A percentile compares a stretch with the other conserved stretches of the same genome.
These are phyloP conservation scores for Trichophaea hybrida DNA, from an alignment of 2,329 filamentous ascomycete species.

Conservation along the genomic window DNA sequence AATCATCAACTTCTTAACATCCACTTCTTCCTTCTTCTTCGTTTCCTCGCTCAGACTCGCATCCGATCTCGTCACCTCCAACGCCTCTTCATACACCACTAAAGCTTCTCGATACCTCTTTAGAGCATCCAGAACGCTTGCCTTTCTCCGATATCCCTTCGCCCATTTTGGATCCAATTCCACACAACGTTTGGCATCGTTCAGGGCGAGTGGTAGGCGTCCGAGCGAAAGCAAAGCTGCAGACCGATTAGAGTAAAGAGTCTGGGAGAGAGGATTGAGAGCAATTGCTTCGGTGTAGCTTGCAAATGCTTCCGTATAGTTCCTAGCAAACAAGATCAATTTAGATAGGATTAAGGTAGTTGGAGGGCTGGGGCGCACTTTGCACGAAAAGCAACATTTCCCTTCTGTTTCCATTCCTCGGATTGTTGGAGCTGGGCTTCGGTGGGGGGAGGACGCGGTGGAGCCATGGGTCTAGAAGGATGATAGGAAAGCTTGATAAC, in stretches of 20 bases:
- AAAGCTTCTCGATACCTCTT: slow-evolving; percentile 22
- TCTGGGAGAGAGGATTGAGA: slow-evolving; percentile 20
- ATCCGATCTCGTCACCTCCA: slow-evolving; percentile 11
- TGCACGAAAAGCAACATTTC: slow-evolving; percentile 24
- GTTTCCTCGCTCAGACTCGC: slow-evolving; percentile 14
- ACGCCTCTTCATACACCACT: slow-evolving; percentile 21
- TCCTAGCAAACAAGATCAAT: slow-evolving; percentile 7
- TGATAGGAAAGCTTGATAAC: not conserved
- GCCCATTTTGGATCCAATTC: slow-evolving; percentile 25
- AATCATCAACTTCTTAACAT: slow-evolving; percentile 17
- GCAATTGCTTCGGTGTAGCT: slow-evolving; percentile 23
- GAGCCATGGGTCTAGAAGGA: slow-evolving; percentile 5
- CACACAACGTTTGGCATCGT: slow-evolving; percentile 24
- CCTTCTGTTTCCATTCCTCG: slow-evolving; percentile 23
- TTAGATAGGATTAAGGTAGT: not conserved
- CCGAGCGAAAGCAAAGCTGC: slow-evolving; percentile 24
- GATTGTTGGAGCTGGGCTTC: slow-evolving; percentile 19
- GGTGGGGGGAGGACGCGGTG: slow-evolving; percentile 15
- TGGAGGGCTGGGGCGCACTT: slow-evolving; percentile 11
- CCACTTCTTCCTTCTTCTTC: slow-evolving; percentile 10
- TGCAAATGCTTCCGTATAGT: slow-evolving; percentile 23
- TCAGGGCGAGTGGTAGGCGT: slow-evolving; percentile 22
- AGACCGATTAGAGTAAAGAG: slow-evolving; percentile 26
- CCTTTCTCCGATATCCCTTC: slow-evolving; percentile 25
- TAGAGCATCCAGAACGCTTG: slow-evolving; percentile 24